These are phyloP conservation scores for Globisporangium okanoganense DNA, from an alignment of 352 stramenopile genomes.

Conservation along the genomic window DNA sequence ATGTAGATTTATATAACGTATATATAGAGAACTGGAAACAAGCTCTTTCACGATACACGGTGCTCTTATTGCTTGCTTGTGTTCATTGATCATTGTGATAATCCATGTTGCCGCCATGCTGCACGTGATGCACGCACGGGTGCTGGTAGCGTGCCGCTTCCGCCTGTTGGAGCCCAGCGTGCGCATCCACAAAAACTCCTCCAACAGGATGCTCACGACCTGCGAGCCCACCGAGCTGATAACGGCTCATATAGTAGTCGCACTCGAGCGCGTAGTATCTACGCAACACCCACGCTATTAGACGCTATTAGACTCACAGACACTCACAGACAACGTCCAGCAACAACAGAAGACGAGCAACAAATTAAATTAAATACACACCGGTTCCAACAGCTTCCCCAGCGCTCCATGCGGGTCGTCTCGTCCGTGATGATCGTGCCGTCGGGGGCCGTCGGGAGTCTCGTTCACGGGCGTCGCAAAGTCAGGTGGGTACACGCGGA, in stretches of 20 bases:
- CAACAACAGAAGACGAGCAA: background rate
- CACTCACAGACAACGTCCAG: no score
- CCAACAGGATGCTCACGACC: conserved; percentile 91
- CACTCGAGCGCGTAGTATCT: conserved; percentile 94
- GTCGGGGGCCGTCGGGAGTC: conserved; percentile 95
- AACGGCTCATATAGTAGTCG: conserved; percentile 99
- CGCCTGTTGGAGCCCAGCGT: conserved; percentile 88
- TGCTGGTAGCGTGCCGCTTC: no score
- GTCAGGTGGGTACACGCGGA: conserved; percentile 97
- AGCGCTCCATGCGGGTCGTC: conserved; percentile 91
- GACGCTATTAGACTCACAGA: background rate
- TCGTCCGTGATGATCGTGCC: conserved; percentile 93
- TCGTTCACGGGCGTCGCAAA: conserved; percentile 92
- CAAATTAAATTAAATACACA: conserved; percentile 26
- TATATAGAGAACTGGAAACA: conserved; percentile 16
- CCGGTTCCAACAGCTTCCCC: conserved; percentile 95
- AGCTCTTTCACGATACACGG: background rate
- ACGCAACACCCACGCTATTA: background rate
- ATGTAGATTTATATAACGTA: conserved; percentile 27
- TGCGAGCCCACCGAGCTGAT: conserved; percentile 81
- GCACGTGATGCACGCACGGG: background rate
- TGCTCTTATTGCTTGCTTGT: background rate
- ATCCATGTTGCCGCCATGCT: background rate
- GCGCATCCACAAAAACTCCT: conserved; percentile 93
- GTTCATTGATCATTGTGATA: background rate